A percentile compares a stretch with the other conserved stretches of the same genome.
Evolutionary conservation across 2,329 filamentous ascomycete genomes (phyloP).

Genomic region (Xylariaceae sp.): DNA sequence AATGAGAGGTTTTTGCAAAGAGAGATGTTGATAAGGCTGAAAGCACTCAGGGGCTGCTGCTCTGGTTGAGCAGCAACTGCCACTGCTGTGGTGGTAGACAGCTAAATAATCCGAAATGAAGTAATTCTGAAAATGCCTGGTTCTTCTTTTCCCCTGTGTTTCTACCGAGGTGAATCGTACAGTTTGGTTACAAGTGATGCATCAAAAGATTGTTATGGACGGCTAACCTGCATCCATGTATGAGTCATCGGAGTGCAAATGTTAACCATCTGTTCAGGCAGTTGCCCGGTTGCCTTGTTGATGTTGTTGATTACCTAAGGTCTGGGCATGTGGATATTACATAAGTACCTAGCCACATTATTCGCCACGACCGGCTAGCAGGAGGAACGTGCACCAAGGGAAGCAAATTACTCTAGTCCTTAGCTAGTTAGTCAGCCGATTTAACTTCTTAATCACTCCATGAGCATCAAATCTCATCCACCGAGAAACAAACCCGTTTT

Average conservation of each 20-base stretch:
- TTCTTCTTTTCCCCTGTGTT: neutral
- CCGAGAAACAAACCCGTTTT: slow-evolving; percentile 14
- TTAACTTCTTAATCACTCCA: slow-evolving; percentile 8
- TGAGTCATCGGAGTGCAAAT: no score
- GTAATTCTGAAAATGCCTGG: slow-evolving; percentile 5
- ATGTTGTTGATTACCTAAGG: no score
- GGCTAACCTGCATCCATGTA: no score
- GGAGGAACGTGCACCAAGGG: neutral
- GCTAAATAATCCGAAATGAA: slow-evolving; percentile 15
- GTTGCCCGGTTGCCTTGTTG: no score
- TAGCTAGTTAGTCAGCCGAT: neutral
- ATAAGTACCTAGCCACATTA: neutral
- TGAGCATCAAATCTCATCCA: slow-evolving; percentile 27
- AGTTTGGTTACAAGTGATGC: no score
- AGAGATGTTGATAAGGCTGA: slow-evolving; percentile 7
- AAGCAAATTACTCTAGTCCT: neutral
- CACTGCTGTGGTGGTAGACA: slow-evolving; percentile 13
- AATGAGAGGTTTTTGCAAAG: neutral
- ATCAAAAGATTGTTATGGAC: no score
- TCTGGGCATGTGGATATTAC: no score
- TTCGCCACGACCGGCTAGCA: neutral
- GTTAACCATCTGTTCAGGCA: no score
- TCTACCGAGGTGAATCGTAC: neutral
- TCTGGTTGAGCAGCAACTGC: slow-evolving; percentile 14
- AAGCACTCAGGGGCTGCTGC: slow-evolving; percentile 4